phyloP scores from a whole-genome alignment of 495 filamentous ascomycete genomes.

The Aspergillus nanangensis region DNA sequence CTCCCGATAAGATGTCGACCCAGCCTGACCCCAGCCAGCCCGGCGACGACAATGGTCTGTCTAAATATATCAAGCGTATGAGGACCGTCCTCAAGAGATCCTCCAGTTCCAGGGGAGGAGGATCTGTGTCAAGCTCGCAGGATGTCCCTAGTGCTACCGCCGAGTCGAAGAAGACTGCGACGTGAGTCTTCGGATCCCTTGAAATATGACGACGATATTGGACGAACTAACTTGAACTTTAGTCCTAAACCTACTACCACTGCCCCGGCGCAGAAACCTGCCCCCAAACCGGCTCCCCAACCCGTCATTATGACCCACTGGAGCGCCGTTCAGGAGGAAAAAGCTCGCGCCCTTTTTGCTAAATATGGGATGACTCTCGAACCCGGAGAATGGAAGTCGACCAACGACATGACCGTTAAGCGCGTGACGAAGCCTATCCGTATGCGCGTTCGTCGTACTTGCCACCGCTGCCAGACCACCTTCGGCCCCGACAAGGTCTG shows the following conservation, averaged over 20 bases:
- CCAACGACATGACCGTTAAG: conserved; percentile 51
- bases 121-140: conserved; percentile 20
- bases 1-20: conserved; percentile 23
- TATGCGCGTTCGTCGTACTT: conserved; percentile 83
- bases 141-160: conserved; percentile 3
- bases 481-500: conserved; percentile 71
- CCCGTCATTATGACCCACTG: conserved; percentile 28
- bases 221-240: conserved; percentile 13
- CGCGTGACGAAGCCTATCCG: conserved; percentile 86
- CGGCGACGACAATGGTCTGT: conserved; percentile 51
- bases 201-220: conserved; percentile 3
- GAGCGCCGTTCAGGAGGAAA: conserved; percentile 54
- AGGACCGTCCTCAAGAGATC: conserved; percentile 58
- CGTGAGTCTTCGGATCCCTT: conserved; percentile 27
- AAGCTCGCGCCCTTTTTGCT: conserved; percentile 65
- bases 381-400: conserved; percentile 61
- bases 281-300: conserved; percentile 12
- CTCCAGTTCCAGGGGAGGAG: conserved; percentile 35
- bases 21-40: conserved; percentile 15
- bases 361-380: conserved; percentile 70
- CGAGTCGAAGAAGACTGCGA: conserved; percentile 17
- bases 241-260: conserved; percentile 4
- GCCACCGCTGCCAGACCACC: conserved; percentile 69
- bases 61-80: conserved; percentile 58
- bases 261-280: conserved; percentile 5